Base-by-base conservation (phyloP, 23 red algal genomes). In the Gracilaria gracilis region DNA sequence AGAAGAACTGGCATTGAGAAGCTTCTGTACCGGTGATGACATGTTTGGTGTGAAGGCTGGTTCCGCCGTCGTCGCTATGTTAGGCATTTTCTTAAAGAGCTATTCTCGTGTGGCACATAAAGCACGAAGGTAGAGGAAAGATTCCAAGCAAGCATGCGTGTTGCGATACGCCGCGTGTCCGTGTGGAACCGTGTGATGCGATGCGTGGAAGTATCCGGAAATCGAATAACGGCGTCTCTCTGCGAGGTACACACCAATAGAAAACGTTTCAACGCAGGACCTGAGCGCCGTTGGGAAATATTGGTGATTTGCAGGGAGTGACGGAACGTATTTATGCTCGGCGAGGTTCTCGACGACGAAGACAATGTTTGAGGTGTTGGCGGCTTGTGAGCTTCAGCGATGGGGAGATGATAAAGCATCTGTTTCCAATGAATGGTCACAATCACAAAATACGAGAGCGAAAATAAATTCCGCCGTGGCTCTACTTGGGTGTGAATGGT, bases 1-100 rank as follows among this genome's bases (percentile, higher is more conserved):
- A 50, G 72, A 77, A 15, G 72, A 77, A 51, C 72, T 77, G 72
- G 72, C 72, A 51, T 50, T 48, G 40, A 77, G 72, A 50, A 77
- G 31, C 38, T 51, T 77, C 27, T 77, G 38, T 12, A 28, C 20
- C 28, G 64, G 64, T 3, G 72, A 29, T 77, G 72, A 77, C 72
- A 77, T 77, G 39, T 27, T 77, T 33, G 72, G 72, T 49, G 27
- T 50, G 72, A 77, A 77, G 20, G 46, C 72, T 46, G 39, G 72
- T 32, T 51, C 15, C 17, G 72, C 8, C n/a, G 72, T n/a, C 5
- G 72, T 24, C 9, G 17, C 6, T 42, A 77, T 77, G 72, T 5
- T 37, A 19, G 32, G 4, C 64, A n/a, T 5, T 20, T 19, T 4
- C 1, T 7, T 1, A 34, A 64, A 32, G 59, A 24, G 28, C 24